Evolutionary conservation across 257 asterid genomes (phyloP), one percentile per base, ranked within the genome.

Genomic region (Eucommia ulmoides): DNA sequence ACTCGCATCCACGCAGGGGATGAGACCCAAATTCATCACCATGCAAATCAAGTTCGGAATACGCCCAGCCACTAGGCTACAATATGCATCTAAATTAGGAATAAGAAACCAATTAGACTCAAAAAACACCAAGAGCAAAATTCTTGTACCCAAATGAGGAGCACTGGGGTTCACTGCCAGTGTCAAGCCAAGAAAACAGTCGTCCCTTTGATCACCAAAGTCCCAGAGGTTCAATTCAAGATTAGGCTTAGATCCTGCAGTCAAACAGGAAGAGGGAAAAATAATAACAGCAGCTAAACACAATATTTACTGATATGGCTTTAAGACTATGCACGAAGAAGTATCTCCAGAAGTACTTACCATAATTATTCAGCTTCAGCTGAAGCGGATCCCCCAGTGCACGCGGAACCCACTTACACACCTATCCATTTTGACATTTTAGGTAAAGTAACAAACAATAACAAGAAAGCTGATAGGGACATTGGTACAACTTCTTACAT

Each of bases 161-260:
- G 75, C 77, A 57, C 87, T 88, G 57, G 97, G 93, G 58, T 78
- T 83, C 62, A 87, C 79, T 58, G 95, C 97, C 77, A 88, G 73
- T 45, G 95, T 79, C 87, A 88, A 74, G 56, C 93, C 95, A 65
- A 88, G 97, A 74, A 71, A 84, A 65, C 95, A 85, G 64, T 82
- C 93, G 64, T 88, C 94, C 29, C 29, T 53, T 61, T 78, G 55
- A 53, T 77, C 49, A 53, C 87, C 88, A 56, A 77, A 88, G 77
- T 79, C 75, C 93, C 97, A 81, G 54, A 88, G 88, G 83, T 76
- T 84, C 77, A 88, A 83, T 60, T 88, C 97, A 70, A 88, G 97
- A 74, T 88, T 88, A 49, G 97, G 97, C 63, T 72, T 76, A 58
- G 87, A 58, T 51, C 84, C 97, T 88, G 73, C 65, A 67, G 41